Evolutionary conservation across 2,329 filamentous ascomycete genomes (phyloP).

Genomic region (Venturiaceae sp.): DNA sequence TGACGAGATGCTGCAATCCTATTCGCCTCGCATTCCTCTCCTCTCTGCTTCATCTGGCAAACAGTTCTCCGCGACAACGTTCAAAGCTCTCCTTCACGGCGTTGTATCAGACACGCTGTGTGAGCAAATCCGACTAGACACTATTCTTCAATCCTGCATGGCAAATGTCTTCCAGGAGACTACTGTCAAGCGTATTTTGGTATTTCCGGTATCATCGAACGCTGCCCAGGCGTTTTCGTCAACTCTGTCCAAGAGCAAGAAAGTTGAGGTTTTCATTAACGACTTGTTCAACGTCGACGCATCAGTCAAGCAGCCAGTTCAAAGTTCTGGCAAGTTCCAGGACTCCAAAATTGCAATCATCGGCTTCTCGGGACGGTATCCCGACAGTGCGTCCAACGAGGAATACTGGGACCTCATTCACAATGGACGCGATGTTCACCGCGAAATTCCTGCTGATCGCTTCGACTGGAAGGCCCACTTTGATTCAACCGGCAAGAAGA

Average conservation of each 20-base stretch:
- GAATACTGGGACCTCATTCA: slow-evolving; percentile 8
- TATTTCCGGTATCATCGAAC: not conserved
- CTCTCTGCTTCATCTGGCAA: not conserved
- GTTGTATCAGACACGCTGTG: not conserved
- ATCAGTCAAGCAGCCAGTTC: not conserved
- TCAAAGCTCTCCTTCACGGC: not conserved
- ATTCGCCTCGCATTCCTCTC: not conserved
- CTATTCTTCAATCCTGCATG: not conserved
- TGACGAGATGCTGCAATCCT: not conserved
- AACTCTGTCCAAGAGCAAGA: not conserved
- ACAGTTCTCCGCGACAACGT: not conserved
- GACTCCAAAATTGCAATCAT: slow-evolving; percentile 9
- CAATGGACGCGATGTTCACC: slow-evolving; percentile 8
- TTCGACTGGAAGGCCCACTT: slow-evolving; percentile 4
- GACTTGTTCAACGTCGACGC: not conserved
- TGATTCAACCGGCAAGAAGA: not conserved
- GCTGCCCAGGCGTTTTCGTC: not conserved
- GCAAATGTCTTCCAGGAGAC: not conserved
- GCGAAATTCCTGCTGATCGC: slow-evolving; percentile 1
- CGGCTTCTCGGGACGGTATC: slow-evolving; percentile 9
- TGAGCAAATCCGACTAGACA: not conserved
- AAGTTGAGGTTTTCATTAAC: not conserved
- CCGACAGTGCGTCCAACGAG: slow-evolving; percentile 5
- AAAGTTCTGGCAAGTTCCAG: not conserved
- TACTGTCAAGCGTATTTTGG: not conserved